Percentiles rank a stretch among this genome's conserved stretches.
These are phyloP conservation scores for Claviceps arundinis DNA, from an alignment of 2,329 filamentous ascomycete genomes.

Conservation along the genomic window DNA sequence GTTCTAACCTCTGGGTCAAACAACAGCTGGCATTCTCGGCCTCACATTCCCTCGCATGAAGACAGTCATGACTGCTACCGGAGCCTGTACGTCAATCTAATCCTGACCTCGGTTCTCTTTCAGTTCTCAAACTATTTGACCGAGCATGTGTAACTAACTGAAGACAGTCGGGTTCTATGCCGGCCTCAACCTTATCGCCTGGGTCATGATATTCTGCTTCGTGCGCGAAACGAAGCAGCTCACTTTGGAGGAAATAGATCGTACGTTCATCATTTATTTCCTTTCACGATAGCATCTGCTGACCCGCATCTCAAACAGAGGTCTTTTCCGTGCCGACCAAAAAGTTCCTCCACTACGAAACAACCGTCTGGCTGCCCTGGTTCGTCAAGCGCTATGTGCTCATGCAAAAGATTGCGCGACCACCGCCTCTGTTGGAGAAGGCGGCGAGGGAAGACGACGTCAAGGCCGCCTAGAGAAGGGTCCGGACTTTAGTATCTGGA, in stretches of 20 bases:
- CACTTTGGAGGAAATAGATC: slow-evolving; percentile 28
- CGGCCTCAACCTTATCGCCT: slow-evolving; percentile 30
- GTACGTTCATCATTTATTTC: slow-evolving; percentile 6
- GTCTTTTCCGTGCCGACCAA: slow-evolving; percentile 20
- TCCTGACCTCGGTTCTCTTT: too few species aligned
- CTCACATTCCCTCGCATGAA: slow-evolving; percentile 38
- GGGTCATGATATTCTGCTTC: slow-evolving; percentile 33
- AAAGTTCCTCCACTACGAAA: slow-evolving; percentile 19
- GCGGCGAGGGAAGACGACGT: slow-evolving; percentile 1
- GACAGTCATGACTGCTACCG: slow-evolving; percentile 18
- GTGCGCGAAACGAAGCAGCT: slow-evolving; percentile 35
- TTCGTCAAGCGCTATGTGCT: slow-evolving; percentile 25
- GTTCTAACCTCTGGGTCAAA: background rate
- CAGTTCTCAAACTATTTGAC: too few species aligned
- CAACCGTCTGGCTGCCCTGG: slow-evolving; percentile 21
- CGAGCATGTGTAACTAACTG: too few species aligned
- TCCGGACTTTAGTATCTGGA: background rate
- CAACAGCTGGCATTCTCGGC: slow-evolving; percentile 5
- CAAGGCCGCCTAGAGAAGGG: slow-evolving; percentile 2
- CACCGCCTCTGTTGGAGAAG: slow-evolving; percentile 17
- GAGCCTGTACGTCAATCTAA: slow-evolving; percentile 14
- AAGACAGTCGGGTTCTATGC: slow-evolving; percentile 27
- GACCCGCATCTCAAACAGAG: slow-evolving; percentile 9
- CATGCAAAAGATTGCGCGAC: slow-evolving; percentile 18
- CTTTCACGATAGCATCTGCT: background rate